Conservation (phyloP, 164 flowering plant species). For the Annona squamosa region DNA sequence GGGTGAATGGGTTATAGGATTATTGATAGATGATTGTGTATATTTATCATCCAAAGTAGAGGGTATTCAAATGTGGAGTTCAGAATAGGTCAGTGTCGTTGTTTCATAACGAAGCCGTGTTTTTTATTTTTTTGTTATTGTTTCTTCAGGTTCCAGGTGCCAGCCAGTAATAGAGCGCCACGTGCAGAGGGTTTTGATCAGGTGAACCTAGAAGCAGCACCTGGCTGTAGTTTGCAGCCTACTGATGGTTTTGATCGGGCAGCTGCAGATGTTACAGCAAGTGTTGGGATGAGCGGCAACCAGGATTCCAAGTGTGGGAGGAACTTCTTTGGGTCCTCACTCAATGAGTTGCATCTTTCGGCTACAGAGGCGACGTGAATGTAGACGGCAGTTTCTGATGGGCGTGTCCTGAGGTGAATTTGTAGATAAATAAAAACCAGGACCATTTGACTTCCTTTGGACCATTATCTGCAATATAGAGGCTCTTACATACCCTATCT, state of each 20-base stretch:
- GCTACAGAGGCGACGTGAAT: slow-evolving; percentile 46
- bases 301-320: slow-evolving; percentile 52
- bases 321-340: slow-evolving; percentile 34
- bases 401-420: neutral
- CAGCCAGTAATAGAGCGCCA: neutral
- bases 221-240: neutral
- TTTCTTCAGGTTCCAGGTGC: neutral
- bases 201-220: neutral
- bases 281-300: slow-evolving; percentile 17
- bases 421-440: slow-evolving; percentile 27
- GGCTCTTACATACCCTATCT: neutral
- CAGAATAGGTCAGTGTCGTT: no score
- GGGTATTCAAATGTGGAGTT: no score
- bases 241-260: neutral
- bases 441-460: neutral
- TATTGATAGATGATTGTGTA: no score
- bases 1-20: no score
- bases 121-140: no score
- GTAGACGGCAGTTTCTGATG: neutral
- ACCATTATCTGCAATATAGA: neutral
- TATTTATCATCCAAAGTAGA: no score
- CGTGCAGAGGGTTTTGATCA: neutral
- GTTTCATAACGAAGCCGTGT: neutral
- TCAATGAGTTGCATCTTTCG: slow-evolving; percentile 32
- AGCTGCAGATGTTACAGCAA: neutral